Evolutionary conservation across 1,284 basidiomycete genomes (phyloP), one percentile per base, ranked within the genome.

Genomic region (Melampsora americana): DNA sequence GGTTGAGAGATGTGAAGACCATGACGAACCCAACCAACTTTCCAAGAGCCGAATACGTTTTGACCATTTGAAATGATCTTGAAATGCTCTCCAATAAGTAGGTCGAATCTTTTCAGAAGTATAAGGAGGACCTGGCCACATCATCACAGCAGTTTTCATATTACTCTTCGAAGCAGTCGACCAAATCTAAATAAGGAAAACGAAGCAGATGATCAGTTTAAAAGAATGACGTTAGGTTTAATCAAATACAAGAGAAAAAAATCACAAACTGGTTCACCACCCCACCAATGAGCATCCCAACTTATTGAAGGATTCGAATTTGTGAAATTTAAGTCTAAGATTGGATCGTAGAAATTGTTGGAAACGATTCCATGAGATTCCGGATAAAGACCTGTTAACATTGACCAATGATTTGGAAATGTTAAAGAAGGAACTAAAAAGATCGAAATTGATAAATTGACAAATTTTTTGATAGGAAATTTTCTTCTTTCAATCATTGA

Each of bases 361-460:
- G 65, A 48, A 16, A 75, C 23, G 53, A 75, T 62, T 26, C 72
- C 72, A 89, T 86, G 81, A 91, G 79, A 78, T 2, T 78, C 78
- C 26, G 80, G 80, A 65, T 79, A 75, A 4, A 82, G 77, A 5
- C 81, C 81, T 87, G 92, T 78, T 77, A 83, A 73, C n/a, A 83
- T 71, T 0, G 80, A 75, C 80, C 80, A 83, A 77, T 83, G 82
- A 68, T 83, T 83, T 0, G 82, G 94, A 80, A 96, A 96, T 0
- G 94, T 95, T 78, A 94, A 83, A 0, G 92, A 91, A 1, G 94
- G 94, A 80, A 95, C 95, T 20, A 93, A 84, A 26, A 93, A 91
- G 76, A 87, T 86, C 89, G 96, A 35, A 35, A 35, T 89, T 18
- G 87, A 90, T 81, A 92, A 90, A 0, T 92, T 92, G 46, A 91